Evolutionary conservation across 768 basidiomycete species (phyloP).

Genomic region (Serendipita vermifera): DNA sequence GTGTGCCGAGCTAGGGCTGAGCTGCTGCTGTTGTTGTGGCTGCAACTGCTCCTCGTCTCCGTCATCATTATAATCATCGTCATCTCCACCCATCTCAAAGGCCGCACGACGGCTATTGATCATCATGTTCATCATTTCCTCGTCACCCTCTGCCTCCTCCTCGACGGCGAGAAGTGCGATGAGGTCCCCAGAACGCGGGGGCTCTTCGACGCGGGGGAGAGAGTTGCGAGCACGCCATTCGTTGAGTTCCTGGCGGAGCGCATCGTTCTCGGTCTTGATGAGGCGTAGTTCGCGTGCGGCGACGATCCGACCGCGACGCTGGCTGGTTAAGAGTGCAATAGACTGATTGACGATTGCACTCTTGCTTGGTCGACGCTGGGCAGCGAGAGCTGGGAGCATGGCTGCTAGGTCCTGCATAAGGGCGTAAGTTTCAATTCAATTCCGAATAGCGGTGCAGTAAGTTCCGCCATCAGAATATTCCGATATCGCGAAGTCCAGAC

Average conservation of each 20-base stretch:
- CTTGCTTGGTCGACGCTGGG: slow-evolving; percentile 89
- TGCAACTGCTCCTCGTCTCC: background rate
- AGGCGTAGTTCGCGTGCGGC: slow-evolving; percentile 71
- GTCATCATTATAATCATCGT: slow-evolving; percentile 9
- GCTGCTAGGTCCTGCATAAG: slow-evolving; percentile 73
- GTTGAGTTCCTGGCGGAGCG: slow-evolving; percentile 81
- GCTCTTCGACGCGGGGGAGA: slow-evolving; percentile 60
- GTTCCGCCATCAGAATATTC: background rate
- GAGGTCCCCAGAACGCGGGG: slow-evolving; percentile 58
- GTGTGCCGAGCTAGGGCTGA: slow-evolving; percentile 3
- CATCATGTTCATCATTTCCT: background rate
- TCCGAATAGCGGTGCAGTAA: background rate
- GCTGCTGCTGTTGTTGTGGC: no score
- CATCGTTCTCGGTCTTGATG: slow-evolving; percentile 70
- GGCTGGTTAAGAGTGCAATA: slow-evolving; percentile 76
- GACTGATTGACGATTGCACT: slow-evolving; percentile 93
- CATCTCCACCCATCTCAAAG: slow-evolving; percentile 3
- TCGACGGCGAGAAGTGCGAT: slow-evolving; percentile 21
- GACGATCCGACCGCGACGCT: slow-evolving; percentile 65
- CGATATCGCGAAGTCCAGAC: slow-evolving; percentile 17
- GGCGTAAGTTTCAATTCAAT: background rate
- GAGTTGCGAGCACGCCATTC: slow-evolving; percentile 77
- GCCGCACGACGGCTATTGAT: background rate
- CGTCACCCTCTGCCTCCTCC: slow-evolving; percentile 13
- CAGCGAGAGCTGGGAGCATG: slow-evolving; percentile 78